Evolutionary conservation across 768 basidiomycete genomes (phyloP).

Genomic region (Mycena floridula): DNA sequence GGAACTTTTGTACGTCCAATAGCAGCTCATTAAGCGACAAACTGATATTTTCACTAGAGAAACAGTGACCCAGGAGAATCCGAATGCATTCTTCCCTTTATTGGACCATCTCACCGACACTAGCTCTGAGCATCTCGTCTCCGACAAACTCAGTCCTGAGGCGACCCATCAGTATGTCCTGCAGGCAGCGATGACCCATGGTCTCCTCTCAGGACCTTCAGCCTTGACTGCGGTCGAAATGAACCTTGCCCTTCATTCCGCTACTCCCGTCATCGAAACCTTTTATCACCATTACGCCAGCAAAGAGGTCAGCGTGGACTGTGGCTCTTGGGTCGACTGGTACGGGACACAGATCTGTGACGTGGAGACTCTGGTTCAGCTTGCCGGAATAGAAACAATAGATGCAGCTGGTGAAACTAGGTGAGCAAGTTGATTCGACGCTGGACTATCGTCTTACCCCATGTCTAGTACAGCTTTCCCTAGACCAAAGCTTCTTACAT

Average conservation of each 20-base stretch:
- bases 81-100: conserved; percentile 69
- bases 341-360: conserved; percentile 72
- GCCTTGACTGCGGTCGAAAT: conserved; percentile 56
- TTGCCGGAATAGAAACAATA: conserved; percentile 47
- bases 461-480: conserved; percentile 20
- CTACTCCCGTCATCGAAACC: conserved; percentile 78
- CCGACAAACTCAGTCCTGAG: conserved; percentile 34
- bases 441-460: not conserved
- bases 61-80: conserved; percentile 68
- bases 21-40: too few species aligned
- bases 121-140: conserved; percentile 30
- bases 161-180: conserved; percentile 51
- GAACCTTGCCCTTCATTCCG: conserved; percentile 71
- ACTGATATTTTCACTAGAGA: conserved; percentile 71
- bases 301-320: conserved; percentile 24
- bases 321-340: conserved; percentile 82
- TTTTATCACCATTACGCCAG: conserved; percentile 62
- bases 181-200: conserved; percentile 39
- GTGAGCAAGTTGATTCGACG: conserved; percentile 17
- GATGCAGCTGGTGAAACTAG: conserved; percentile 25
- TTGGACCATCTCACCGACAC: conserved; percentile 55
- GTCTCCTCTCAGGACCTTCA: conserved; percentile 43
- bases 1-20: conserved; percentile 55
- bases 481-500: conserved; percentile 51
- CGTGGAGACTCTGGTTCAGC: conserved; percentile 45